Base-by-base conservation (phyloP, 2,329 filamentous ascomycete genomes). In the Pseudogymnoascus destructans region DNA sequence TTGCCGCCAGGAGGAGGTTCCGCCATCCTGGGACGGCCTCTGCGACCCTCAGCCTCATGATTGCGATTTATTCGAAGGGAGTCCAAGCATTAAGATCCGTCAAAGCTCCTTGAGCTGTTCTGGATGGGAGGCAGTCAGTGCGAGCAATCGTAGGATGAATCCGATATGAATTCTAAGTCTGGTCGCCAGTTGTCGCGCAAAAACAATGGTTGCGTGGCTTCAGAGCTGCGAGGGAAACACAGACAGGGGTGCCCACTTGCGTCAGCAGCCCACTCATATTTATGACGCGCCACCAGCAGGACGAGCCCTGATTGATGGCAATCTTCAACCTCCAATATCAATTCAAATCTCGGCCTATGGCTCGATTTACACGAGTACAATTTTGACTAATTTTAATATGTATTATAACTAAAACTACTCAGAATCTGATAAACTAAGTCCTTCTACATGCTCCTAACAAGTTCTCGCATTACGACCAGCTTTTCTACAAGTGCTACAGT, bases 11-110 rank as follows among this genome's bases (percentile, higher is more conserved):
- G 42, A 70, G 61, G 57, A 69, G 63, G 60, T 62, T 63, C 60
- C 61, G 63, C 68, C 68, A 70, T 60, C 62, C 62, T 59, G 62
- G 57, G 65, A 40, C 21, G 36, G 54, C 61, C 63, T 23, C 60
- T 59, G 33, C 23, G 30, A 23, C 61, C 46, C 64, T 63, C 59
- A 69, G 63, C 68, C 66, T 70, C 68, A 70, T 70, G 60, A 62
- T 69, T 62, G 64, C 63, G 59, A 60, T 60, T 60, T 62, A 58
- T 42, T 21, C 36, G 25, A 61, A 57, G 46, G 58, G 40, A 59
- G 59, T 61, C 58, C 61, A 65, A 64, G 64, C 68, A 70, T 70
- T 61, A 69, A 70, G 64, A 27, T 64, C 33, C 30, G 54, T 15
- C 33, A 36, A 59, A 57, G 56, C 56, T 57, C 56, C 33, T 49